These are phyloP conservation scores for Porcisia hertigi DNA, from an alignment of 208 protist species.

Conservation along the genomic window DNA sequence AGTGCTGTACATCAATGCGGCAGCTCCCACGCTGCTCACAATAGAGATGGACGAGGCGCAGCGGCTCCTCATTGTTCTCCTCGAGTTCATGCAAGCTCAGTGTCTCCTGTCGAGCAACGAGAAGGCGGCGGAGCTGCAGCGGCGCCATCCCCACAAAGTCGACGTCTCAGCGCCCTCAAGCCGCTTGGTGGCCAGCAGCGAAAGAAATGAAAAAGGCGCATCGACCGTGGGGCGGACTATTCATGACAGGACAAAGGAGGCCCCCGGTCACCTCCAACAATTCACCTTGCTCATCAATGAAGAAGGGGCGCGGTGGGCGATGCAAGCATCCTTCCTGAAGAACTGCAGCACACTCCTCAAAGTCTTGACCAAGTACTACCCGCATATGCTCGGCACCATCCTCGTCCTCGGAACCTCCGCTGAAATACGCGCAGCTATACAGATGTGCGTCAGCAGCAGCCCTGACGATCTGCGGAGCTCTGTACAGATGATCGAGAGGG, in stretches of 20 bases:
- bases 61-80: slow-evolving; percentile 57
- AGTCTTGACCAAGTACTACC: slow-evolving; percentile 78
- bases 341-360: slow-evolving; percentile 41
- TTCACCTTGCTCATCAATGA: slow-evolving; percentile 74
- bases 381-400: slow-evolving; percentile 51
- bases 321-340: slow-evolving; percentile 38
- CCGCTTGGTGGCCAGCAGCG: neutral
- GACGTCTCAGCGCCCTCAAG: neutral
- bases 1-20: slow-evolving; percentile 60
- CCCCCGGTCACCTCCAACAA: slow-evolving; percentile 38
- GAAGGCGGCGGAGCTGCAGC: slow-evolving; percentile 20
- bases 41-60: slow-evolving; percentile 57
- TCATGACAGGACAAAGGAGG: slow-evolving; percentile 16
- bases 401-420: slow-evolving; percentile 58
- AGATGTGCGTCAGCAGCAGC: slow-evolving; percentile 38
- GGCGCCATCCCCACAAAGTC: neutral
- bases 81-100: slow-evolving; percentile 76
- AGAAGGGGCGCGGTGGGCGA: slow-evolving; percentile 39
- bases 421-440: slow-evolving; percentile 54
- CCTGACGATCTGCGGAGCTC: slow-evolving; percentile 28
- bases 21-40: slow-evolving; percentile 32
- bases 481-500: slow-evolving; percentile 58
- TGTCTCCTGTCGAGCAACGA: slow-evolving; percentile 39
- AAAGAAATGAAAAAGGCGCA: neutral
- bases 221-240: neutral